Evolutionary conservation across 805 yeast genomes (phyloP), one percentile per base, ranked within the genome.

Genomic region (Saccharomycopsis sp.): DNA sequence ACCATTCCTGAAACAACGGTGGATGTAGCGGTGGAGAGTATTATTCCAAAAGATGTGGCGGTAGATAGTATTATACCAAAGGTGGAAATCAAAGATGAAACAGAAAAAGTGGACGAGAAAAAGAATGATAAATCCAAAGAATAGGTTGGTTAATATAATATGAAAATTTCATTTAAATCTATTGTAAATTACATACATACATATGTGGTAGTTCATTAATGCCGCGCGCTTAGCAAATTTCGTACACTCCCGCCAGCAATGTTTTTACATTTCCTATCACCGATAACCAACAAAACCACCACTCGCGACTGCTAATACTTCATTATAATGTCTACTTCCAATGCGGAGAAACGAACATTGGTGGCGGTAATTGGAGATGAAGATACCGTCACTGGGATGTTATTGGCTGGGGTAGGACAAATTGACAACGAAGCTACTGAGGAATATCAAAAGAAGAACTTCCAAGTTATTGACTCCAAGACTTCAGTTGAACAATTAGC

Each of bases 291-390:
- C n/a, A 14, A 7, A 8, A 9, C 35, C 29, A 26, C 29, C 29
- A 26, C 8, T 13, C 29, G n/a, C n/a, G n/a, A n/a, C n/a, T n/a
- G n/a, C n/a, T n/a, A n/a, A n/a, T n/a, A n/a, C n/a, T n/a, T n/a
- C n/a, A n/a, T n/a, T n/a, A 44, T 8, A 4, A 48, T 48, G 51
- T 44, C 48, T 34, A 34, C 61, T 7, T 65, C 63, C 33, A 58
- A 56, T 34, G 73, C 71, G 67, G 63, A 74, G 50, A 85, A 88
- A 60, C 81, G 98, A 58, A 75, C 83, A 32, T 72, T 89, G 54
- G 70, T 93, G 47, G 97, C 97, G 9, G 95, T 89, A 32, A 87
- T 93, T 58, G 98, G 97, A 14, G 98, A 93, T 59, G 98, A 93
- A 67, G 97, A 93, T 60, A 84, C 97, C 19, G 89, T 93, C 49